phyloP scores from a whole-genome alignment of 768 basidiomycete species.

The Saitozyma sp. region DNA sequence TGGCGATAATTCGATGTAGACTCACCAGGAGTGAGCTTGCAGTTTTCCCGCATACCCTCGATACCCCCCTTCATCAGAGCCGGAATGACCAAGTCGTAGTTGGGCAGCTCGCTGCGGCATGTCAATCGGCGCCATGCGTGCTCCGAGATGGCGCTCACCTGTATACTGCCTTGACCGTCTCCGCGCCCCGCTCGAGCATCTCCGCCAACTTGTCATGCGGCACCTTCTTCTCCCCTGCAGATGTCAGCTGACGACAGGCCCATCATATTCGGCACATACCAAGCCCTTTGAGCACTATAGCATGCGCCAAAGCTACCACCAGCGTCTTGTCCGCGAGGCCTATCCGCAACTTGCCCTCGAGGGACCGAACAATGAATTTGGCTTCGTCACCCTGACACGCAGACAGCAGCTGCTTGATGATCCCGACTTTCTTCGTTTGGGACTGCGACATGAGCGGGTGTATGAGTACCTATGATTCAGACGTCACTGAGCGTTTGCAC shows the following conservation, averaged over 20 bases:
- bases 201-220: conserved; percentile 69
- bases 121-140: background rate
- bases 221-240: conserved; percentile 69
- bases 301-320: conserved; percentile 91
- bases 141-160: conserved; percentile 62
- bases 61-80: conserved; percentile 79
- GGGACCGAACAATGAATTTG: conserved; percentile 90
- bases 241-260: conserved; percentile 11
- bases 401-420: conserved; percentile 90
- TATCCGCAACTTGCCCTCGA: conserved; percentile 96
- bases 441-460: conserved; percentile 59
- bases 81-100: conserved; percentile 88
- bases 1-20: background rate
- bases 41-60: conserved; percentile 65
- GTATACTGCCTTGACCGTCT: conserved; percentile 83
- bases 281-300: conserved; percentile 76
- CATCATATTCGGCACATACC: conserved; percentile 57
- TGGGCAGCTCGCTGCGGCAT: conserved; percentile 75
- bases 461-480: background rate
- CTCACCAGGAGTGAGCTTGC: conserved; percentile 85
- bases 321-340: conserved; percentile 95
- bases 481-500: conserved; percentile 22
- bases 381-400: conserved; percentile 89
- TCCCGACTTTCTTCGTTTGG: conserved; percentile 89
- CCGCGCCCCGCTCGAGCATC: conserved; percentile 73